These are phyloP conservation scores for Paxillus rubicundulus DNA, from an alignment of 768 basidiomycete species.

Conservation along the genomic window DNA sequence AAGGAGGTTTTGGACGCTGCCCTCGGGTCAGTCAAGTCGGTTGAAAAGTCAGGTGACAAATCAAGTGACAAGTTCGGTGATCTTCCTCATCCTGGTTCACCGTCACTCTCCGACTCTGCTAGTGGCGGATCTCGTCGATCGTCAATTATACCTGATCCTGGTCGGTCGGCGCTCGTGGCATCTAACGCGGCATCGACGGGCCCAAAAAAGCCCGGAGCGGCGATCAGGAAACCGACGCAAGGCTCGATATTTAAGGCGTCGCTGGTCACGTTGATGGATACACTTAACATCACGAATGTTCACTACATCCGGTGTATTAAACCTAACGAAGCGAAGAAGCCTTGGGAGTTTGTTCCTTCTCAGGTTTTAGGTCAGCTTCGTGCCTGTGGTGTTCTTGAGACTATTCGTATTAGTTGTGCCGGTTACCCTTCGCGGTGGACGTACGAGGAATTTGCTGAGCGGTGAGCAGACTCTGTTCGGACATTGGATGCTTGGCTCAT, in stretches of 20 bases:
- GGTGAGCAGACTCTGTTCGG: constrained; percentile 49
- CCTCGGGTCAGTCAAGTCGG: constrained; percentile 64
- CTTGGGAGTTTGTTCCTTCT: constrained; percentile 96
- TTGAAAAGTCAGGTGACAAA: constrained; percentile 49
- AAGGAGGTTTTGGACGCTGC: constrained; percentile 94
- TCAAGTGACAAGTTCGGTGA: constrained; percentile 43
- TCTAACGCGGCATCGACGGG: constrained; percentile 40
- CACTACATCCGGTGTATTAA: constrained; percentile 99
- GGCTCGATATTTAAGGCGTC: constrained; percentile 99
- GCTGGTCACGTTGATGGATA: constrained; percentile 92
- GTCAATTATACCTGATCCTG: constrained; percentile 85
- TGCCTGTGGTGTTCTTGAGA: constrained; percentile 98
- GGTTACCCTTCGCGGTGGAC: constrained; percentile 99
- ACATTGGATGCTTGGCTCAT: constrained; percentile 17
- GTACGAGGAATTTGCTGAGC: constrained; percentile 97
- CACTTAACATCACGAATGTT: constrained; percentile 94
- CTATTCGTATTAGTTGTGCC: constrained; percentile 97
- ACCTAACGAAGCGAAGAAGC: constrained; percentile 93
- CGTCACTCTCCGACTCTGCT: constrained; percentile 73
- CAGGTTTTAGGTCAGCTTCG: constrained; percentile 93
- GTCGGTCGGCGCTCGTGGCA: constrained; percentile 68
- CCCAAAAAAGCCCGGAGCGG: constrained; percentile 62
- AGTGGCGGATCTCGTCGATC: constrained; percentile 77
- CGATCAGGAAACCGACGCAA: constrained; percentile 90
- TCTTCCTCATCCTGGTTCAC: constrained; percentile 68